Percentiles rank a stretch among this genome's conserved stretches.
phyloP scores from a whole-genome alignment of 768 basidiomycete genomes.

The Russula compacta region DNA sequence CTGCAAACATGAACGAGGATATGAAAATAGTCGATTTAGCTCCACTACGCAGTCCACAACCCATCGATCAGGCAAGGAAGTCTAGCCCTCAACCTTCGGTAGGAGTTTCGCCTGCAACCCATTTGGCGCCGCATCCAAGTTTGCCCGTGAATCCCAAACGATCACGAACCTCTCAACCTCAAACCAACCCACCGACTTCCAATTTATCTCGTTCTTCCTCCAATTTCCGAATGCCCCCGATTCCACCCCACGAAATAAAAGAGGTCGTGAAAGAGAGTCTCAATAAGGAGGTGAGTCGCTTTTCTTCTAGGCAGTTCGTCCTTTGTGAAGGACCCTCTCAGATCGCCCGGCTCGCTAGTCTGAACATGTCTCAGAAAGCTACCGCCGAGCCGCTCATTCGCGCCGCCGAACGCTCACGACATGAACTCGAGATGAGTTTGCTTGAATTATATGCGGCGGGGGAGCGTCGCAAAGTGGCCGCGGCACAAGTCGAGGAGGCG shows the following conservation, averaged over 20 bases:
- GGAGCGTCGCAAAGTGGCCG: slow-evolving; percentile 48
- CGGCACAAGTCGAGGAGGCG: slow-evolving; percentile 52
- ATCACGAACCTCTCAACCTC: slow-evolving; percentile 1
- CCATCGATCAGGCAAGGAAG: slow-evolving; percentile 8
- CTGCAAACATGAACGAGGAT: slow-evolving; percentile 3
- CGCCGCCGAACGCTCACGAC: slow-evolving; percentile 33
- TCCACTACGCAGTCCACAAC: slow-evolving; percentile 1
- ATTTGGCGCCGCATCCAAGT: background rate
- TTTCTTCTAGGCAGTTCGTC: background rate
- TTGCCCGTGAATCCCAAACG: slow-evolving; percentile 3
- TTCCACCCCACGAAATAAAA: slow-evolving; percentile 7
- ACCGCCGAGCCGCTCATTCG: slow-evolving; percentile 7
- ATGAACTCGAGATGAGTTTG: slow-evolving; percentile 51
- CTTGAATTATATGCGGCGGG: slow-evolving; percentile 54
- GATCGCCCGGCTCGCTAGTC: slow-evolving; percentile 10
- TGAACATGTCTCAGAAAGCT: slow-evolving; percentile 14
- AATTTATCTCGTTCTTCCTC: slow-evolving; percentile 4
- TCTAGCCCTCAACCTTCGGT: slow-evolving; percentile 7
- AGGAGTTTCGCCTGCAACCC: background rate
- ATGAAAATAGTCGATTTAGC: slow-evolving; percentile 11
- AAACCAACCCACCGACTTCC: background rate
- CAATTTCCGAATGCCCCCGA: slow-evolving; percentile 8
- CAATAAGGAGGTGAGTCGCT: slow-evolving; percentile 6
- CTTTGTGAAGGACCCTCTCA: background rate
- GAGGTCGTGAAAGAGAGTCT: slow-evolving; percentile 15